Base-by-base conservation (phyloP, 768 basidiomycete species). In the Lactarius trivialis region DNA sequence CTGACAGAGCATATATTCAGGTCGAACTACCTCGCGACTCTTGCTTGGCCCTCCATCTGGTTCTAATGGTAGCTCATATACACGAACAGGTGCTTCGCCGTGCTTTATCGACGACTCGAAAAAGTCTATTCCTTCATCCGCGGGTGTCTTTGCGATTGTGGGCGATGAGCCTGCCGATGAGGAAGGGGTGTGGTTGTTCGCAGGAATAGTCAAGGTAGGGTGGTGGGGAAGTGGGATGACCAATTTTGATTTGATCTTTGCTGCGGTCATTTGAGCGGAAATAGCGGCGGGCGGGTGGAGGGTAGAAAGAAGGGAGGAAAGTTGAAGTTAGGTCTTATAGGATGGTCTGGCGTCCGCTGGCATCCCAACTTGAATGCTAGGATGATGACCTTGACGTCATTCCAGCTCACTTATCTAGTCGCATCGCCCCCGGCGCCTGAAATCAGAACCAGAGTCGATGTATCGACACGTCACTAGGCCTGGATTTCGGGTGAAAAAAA, bases 51-150 rank as follows among this genome's bases (percentile, higher is more conserved):
- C 92, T 48, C 97, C 97, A 75, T 98, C 92, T 15, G 87, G 80
- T 70, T 93, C 93, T 37, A 99, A 80, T 53, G 79, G 78, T 37
- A 99, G 81, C 74, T 95, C 89, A 70, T 93, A 96, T 19, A 98
- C 93, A 65, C 79, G 81, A 49, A 98, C 81, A 6, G 86, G 87
- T 3, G 75, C 73, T 66, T 89, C 88, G 39, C 81, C 82, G 17
- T 76, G 73, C 8, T 68, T 73, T 54, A 77, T 67, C 32, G 76
- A 72, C 4, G 84, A 81, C 68, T 88, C 80, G 69, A 97, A 97
- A 77, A 91, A 97, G 37, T 88, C 87, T 71, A 94, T 83, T 28
- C 86, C 93, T 71, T 96, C 93, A 71, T 96, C 93, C 43, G 94
- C 93, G 39, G 93, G 94, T 3, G 94, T 86, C 59, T 77, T 75